Evolutionary conservation across 441 rosid species (phyloP).

Genomic region (Brassica hybrid): DNA sequence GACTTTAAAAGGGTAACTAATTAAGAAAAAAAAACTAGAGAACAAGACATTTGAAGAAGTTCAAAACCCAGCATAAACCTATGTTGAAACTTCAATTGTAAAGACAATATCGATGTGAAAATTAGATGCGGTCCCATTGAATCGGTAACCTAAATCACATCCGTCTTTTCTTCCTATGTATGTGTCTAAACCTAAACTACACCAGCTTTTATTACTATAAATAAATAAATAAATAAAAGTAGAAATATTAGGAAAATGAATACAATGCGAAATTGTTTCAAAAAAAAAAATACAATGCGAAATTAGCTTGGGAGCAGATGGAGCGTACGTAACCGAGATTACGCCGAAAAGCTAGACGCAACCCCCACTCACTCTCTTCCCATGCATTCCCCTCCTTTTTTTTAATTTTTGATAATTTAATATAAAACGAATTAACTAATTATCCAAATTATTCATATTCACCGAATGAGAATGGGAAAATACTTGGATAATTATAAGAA

Average conservation of each 20-base stretch:
- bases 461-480: background rate
- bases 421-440: background rate
- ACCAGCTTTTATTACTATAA: slow-evolving; percentile 5
- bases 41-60: background rate
- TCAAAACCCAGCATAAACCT: background rate
- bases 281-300: background rate
- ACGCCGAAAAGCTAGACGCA: slow-evolving; percentile 33
- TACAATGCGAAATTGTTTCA: slow-evolving; percentile 30
- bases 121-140: background rate
- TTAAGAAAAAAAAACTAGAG: background rate
- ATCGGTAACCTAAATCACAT: slow-evolving; percentile 34
- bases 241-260: background rate
- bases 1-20: background rate
- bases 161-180: background rate
- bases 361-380: slow-evolving; percentile 44
- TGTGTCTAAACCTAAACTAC: slow-evolving; percentile 33
- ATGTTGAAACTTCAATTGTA: background rate
- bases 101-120: background rate
- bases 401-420: background rate
- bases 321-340: slow-evolving; percentile 26
- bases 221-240: background rate
- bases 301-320: slow-evolving; percentile 29
- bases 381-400: slow-evolving; percentile 28
- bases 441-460: background rate
- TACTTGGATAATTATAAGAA: background rate